Conservation (phyloP, 768 basidiomycete genomes). For the Lentinula aciculospora region DNA sequence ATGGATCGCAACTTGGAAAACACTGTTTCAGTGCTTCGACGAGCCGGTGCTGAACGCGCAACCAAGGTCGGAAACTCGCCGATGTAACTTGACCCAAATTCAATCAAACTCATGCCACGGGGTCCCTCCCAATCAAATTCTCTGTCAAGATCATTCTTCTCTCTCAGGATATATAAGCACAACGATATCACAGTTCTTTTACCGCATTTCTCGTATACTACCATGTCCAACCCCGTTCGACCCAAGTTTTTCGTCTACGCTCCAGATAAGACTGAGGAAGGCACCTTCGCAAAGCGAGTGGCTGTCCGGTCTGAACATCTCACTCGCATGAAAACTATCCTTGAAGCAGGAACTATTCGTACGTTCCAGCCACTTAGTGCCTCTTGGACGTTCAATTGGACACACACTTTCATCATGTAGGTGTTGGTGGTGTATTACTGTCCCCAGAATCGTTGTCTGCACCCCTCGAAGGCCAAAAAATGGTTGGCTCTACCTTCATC, state of each 20-base stretch:
- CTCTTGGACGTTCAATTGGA: background rate
- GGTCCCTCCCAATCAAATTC: too few species aligned
- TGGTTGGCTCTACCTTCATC: conserved; percentile 57
- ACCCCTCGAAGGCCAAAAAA: conserved; percentile 41
- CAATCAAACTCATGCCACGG: too few species aligned
- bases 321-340: conserved; percentile 32
- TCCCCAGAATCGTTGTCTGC: conserved; percentile 49
- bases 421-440: conserved; percentile 51
- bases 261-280: conserved; percentile 59
- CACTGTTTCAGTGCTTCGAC: too few species aligned
- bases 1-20: too few species aligned
- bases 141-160: too few species aligned
- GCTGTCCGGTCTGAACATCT: conserved; percentile 51
- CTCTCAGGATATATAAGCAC: background rate
- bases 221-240: conserved; percentile 14
- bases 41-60: too few species aligned
- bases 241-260: conserved; percentile 54
- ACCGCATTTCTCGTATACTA: too few species aligned
- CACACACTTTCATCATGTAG: conserved; percentile 21
- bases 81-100: too few species aligned
- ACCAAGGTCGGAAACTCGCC: too few species aligned
- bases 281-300: conserved; percentile 50
- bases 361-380: conserved; percentile 16
- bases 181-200: too few species aligned
- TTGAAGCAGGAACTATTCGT: conserved; percentile 47